Evolutionary conservation across 2,329 filamentous ascomycete species (phyloP).

Genomic region (Fusarium sarcochroum): DNA sequence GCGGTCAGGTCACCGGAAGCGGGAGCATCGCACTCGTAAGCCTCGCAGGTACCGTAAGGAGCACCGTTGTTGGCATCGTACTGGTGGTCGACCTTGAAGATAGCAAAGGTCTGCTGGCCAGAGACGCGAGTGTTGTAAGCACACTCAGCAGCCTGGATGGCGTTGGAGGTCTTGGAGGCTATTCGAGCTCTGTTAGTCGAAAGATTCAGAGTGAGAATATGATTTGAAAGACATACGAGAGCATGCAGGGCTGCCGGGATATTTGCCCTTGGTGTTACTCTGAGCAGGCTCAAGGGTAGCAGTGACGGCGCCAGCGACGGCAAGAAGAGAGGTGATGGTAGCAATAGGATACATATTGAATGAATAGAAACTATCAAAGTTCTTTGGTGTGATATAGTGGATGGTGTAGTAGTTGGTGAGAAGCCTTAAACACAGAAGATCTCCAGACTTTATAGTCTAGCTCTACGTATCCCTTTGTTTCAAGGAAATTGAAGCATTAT

Average conservation of each 20-base stretch:
- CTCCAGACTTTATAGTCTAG: conserved; percentile 19
- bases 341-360: conserved; percentile 42
- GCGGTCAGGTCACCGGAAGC: conserved; percentile 24
- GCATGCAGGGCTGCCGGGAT: conserved; percentile 39
- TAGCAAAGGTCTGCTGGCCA: conserved; percentile 45
- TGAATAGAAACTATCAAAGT: too few relatives aligned
- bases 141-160: conserved; percentile 47
- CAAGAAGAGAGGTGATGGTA: conserved; percentile 41
- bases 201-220: too few relatives aligned
- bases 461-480: conserved; percentile 17
- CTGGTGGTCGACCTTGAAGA: conserved; percentile 45
- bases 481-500: conserved; percentile 27
- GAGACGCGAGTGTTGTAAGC: conserved; percentile 47
- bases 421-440: neutral
- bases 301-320: conserved; percentile 35
- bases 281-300: conserved; percentile 45
- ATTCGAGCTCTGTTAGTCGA: neutral
- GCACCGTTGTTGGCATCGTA: conserved; percentile 45
- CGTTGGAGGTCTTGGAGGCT: conserved; percentile 44
- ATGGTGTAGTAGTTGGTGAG: neutral
- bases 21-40: conserved; percentile 42
- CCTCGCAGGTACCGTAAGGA: conserved; percentile 43
- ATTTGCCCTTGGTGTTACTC: conserved; percentile 47
- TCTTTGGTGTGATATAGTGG: neutral
- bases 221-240: conserved; percentile 20